phyloP scores from a whole-genome alignment of 2,329 filamentous ascomycete genomes.

The Rhytidhysteron rufulum region DNA sequence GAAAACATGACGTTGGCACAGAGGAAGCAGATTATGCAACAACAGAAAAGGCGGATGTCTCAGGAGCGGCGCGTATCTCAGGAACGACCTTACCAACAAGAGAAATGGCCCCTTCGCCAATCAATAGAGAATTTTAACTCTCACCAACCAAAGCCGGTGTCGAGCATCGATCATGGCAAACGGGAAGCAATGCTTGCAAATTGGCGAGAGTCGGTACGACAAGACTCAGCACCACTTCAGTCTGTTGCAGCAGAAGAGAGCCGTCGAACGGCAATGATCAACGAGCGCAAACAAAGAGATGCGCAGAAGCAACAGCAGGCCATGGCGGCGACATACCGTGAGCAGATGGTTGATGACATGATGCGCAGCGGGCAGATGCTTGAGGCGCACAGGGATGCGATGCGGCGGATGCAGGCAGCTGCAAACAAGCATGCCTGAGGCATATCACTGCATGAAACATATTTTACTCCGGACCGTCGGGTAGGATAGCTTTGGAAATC shows the following conservation, averaged over 20 bases:
- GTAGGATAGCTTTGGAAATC: too few species aligned
- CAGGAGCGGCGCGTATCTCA: too few species aligned
- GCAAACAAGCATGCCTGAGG: constrained; percentile 43
- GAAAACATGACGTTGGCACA: constrained; percentile 72
- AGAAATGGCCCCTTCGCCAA: constrained; percentile 17
- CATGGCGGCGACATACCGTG: constrained; percentile 54
- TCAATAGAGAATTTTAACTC: constrained; percentile 31
- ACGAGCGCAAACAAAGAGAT: constrained; percentile 61
- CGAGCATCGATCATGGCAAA: constrained; percentile 20
- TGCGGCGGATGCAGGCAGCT: constrained; percentile 72
- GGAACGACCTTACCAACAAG: constrained; percentile 28
- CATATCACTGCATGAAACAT: too few species aligned
- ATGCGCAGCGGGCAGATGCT: constrained; percentile 75
- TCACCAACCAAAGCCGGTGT: constrained; percentile 32
- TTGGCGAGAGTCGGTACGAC: constrained; percentile 25
- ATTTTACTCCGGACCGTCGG: too few species aligned
- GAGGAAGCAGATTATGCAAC: constrained; percentile 44
- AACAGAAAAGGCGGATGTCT: constrained; percentile 29
- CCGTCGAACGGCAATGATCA: constrained; percentile 48
- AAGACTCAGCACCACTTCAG: constrained; percentile 9
- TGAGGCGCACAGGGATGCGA: constrained; percentile 71
- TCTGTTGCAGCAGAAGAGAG: constrained; percentile 27
- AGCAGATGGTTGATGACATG: constrained; percentile 65
- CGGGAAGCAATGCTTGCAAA: constrained; percentile 31
- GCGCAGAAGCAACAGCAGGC: constrained; percentile 57